These are phyloP conservation scores for Cyberlindnera suaveolens DNA, from an alignment of 805 yeast genomes.

Conservation along the genomic window DNA sequence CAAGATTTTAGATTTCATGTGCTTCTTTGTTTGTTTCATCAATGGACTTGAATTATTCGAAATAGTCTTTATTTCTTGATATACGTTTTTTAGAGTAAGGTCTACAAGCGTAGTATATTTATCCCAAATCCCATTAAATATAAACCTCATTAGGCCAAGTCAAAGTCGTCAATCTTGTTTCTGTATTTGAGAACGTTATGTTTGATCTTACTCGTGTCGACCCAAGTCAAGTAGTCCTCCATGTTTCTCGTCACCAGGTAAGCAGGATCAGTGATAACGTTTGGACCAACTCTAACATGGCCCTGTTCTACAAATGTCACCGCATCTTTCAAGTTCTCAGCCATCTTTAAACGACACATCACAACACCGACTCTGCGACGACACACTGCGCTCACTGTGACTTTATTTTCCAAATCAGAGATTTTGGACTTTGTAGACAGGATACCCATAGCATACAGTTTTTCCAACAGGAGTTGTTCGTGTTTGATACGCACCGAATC, in stretches of 20 bases:
- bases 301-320: slow-evolving; percentile 93
- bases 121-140: neutral
- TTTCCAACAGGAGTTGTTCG: slow-evolving; percentile 82
- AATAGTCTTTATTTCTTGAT: neutral
- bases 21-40: neutral
- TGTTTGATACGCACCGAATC: slow-evolving; percentile 87
- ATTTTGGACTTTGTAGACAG: slow-evolving; percentile 84
- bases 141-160: slow-evolving; percentile 29
- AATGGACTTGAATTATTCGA: neutral
- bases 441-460: slow-evolving; percentile 83
- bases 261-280: slow-evolving; percentile 93
- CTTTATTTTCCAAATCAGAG: slow-evolving; percentile 84
- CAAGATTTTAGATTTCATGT: neutral
- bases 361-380: slow-evolving; percentile 90
- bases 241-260: slow-evolving; percentile 85
- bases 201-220: slow-evolving; percentile 91
- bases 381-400: slow-evolving; percentile 89
- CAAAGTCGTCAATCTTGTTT: slow-evolving; percentile 62
- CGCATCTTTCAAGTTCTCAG: slow-evolving; percentile 83
- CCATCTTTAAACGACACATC: slow-evolving; percentile 92
- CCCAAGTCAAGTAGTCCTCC: slow-evolving; percentile 98
- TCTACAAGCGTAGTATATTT: neutral
- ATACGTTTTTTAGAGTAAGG: neutral
- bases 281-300: slow-evolving; percentile 95
- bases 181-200: slow-evolving; percentile 81